Percentiles rank a stretch among this genome's conserved stretches.
Conservation (phyloP, 2,329 filamentous ascomycete species). For the Niveomyces coronatus region DNA sequence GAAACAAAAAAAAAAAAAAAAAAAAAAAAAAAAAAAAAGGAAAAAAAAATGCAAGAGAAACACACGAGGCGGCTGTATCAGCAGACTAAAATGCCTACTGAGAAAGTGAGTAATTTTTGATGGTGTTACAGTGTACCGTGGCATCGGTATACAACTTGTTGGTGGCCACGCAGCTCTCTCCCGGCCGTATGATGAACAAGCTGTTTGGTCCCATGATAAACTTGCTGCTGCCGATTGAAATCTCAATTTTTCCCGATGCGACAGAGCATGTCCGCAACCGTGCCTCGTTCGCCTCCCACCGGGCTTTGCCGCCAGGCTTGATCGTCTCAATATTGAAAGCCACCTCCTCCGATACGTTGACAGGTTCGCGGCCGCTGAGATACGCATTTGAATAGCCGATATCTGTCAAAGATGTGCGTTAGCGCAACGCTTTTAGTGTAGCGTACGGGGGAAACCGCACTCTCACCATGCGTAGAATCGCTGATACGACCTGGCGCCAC, state of each 20-base stretch:
- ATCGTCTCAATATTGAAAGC: constrained; percentile 30
- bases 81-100: not conserved
- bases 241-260: constrained; percentile 29
- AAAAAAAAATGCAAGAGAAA: too few species aligned
- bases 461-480: constrained; percentile 20
- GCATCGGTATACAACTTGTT: constrained; percentile 36
- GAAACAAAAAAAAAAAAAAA: too few species aligned
- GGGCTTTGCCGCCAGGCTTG: constrained; percentile 26
- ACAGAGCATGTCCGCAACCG: constrained; percentile 30
- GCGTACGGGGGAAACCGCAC: constrained; percentile 18
- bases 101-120: constrained; percentile 16
- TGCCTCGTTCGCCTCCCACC: constrained; percentile 19
- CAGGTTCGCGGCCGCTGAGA: constrained; percentile 25
- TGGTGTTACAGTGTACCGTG: constrained; percentile 30
- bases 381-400: constrained; percentile 35
- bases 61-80: not conserved
- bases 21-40: too few species aligned
- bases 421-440: not conserved
- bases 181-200: constrained; percentile 32
- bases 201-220: constrained; percentile 34
- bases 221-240: constrained; percentile 25
- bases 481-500: constrained; percentile 31
- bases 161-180: constrained; percentile 25
- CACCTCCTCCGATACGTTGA: constrained; percentile 27
- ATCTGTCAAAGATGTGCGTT: constrained; percentile 20